Evolutionary conservation across 2,329 filamentous ascomycete genomes (phyloP), one percentile per base, ranked within the genome.

Genomic region (Mycocentrospora acerina): DNA sequence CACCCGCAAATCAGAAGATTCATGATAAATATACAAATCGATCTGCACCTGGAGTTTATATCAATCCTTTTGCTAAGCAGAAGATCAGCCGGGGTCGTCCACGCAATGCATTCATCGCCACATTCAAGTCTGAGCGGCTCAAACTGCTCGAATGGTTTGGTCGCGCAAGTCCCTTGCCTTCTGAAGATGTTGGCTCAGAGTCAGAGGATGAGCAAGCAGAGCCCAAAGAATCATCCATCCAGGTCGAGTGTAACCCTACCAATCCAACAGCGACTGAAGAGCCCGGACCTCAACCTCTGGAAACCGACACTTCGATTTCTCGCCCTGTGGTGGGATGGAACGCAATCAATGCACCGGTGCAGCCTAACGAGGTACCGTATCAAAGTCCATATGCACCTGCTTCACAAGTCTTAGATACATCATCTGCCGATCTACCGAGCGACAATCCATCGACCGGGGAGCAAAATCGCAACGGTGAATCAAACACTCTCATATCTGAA

Each of bases 31-130:
- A 68, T n/a, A 42, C 58, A 17, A 47, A 51, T n/a, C 59, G 59
- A 18, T 35, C 51, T 7, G 44, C 50, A 4, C 61, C 69, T 24
- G 71, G 71, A 0, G 36, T 75, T 1, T 73, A 72, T 42, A 55
- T 74, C 35, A 68, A 75, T 40, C 70, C 71, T n/a, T 69, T 67
- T 16, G 69, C 69, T 12, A 71, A 68, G n/a, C 55, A 40, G 30
- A 63, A 50, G 41, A 53, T 52, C 44, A 49, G 27, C 16, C 55
- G 59, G 27, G 73, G 73, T 16, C 62, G 71, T 18, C 71, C 71
- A 7, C 59, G 58, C 12, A 73, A 70, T 38, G 66, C 68, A 7
- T 55, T 69, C 15, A 66, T 76, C 18, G 68, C 64, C 6, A 68
- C 72, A 1, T 62, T 75, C 50, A 73, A 68, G 38, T 62, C 62